These are phyloP conservation scores for Globisporangium okanoganense DNA, from an alignment of 352 stramenopile genomes.

Conservation along the genomic window DNA sequence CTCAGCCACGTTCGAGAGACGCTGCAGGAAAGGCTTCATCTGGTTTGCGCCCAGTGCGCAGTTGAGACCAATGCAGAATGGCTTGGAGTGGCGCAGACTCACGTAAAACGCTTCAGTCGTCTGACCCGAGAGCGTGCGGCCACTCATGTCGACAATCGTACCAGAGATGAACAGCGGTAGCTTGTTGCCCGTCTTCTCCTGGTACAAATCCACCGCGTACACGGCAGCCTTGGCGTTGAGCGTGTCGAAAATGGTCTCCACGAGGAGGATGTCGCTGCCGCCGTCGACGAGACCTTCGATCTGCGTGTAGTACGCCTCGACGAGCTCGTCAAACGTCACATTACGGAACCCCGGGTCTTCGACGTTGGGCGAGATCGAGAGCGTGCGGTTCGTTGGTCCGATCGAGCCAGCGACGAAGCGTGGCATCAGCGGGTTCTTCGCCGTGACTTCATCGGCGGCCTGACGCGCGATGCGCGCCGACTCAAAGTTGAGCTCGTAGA, in stretches of 20 bases:
- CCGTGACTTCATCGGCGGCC: constrained; percentile 92
- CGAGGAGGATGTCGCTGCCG: constrained; percentile 94
- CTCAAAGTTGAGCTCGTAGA: constrained; percentile 96
- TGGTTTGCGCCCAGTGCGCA: constrained; percentile 94
- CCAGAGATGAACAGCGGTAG: constrained; percentile 96
- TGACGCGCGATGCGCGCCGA: constrained; percentile 89
- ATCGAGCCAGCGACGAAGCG: constrained; percentile 96
- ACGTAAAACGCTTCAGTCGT: constrained; percentile 97
- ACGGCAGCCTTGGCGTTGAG: constrained; percentile 96
- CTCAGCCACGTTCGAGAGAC: constrained; percentile 89
- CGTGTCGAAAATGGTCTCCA: constrained; percentile 98
- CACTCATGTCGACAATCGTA: constrained; percentile 96
- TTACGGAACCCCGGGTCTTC: constrained; percentile 93
- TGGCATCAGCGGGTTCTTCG: constrained; percentile 87
- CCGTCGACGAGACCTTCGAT: constrained; percentile 93
- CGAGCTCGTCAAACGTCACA: constrained; percentile 97
- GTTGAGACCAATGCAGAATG: constrained; percentile 97
- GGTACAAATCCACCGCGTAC: constrained; percentile 92
- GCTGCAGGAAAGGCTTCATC: constrained; percentile 95
- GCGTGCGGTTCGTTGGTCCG: constrained; percentile 94
- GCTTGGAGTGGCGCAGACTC: constrained; percentile 93
- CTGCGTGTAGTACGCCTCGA: constrained; percentile 95
- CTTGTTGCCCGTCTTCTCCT: constrained; percentile 87
- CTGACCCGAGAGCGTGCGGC: constrained; percentile 95
- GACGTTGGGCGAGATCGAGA: constrained; percentile 95